Percentiles rank a stretch among this genome's conserved stretches.
Conservation (phyloP, 768 basidiomycete species). For the Suillus subaureus region DNA sequence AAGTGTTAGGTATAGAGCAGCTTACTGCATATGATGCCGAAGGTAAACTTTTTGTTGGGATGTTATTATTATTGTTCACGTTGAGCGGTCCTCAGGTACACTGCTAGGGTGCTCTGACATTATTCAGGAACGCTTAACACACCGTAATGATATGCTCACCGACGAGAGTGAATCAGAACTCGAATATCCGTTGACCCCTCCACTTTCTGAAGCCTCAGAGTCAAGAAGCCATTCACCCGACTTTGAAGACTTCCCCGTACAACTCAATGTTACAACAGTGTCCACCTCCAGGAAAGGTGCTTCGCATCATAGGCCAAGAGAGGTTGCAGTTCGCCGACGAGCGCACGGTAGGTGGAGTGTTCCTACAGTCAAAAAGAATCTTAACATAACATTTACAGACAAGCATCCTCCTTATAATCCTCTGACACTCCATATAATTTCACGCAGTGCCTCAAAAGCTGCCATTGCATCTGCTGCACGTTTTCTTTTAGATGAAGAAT, state of each 20-base stretch:
- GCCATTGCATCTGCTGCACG: constrained; percentile 59
- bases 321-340: constrained; percentile 28
- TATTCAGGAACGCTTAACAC: constrained; percentile 43
- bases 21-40: constrained; percentile 74
- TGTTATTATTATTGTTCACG: constrained; percentile 1
- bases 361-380: neutral
- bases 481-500: constrained; percentile 38
- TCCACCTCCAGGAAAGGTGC: constrained; percentile 10
- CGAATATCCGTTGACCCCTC: constrained; percentile 78
- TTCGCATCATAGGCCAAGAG: constrained; percentile 23
- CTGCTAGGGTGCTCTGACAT: constrained; percentile 42
- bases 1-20: constrained; percentile 55
- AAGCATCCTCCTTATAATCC: constrained; percentile 19
- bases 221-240: constrained; percentile 65
- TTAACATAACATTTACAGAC: constrained; percentile 5
- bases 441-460: constrained; percentile 64
- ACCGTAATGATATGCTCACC: constrained; percentile 21
- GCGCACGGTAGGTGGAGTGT: constrained; percentile 21
- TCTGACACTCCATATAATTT: constrained; percentile 57
- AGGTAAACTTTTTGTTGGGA: constrained; percentile 46
- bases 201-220: constrained; percentile 69
- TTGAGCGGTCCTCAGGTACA: constrained; percentile 36
- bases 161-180: constrained; percentile 55
- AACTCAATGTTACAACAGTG: constrained; percentile 24
- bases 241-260: constrained; percentile 10